Conservation (phyloP, 2,329 filamentous ascomycete species). For the Talaromyces marneffei region DNA sequence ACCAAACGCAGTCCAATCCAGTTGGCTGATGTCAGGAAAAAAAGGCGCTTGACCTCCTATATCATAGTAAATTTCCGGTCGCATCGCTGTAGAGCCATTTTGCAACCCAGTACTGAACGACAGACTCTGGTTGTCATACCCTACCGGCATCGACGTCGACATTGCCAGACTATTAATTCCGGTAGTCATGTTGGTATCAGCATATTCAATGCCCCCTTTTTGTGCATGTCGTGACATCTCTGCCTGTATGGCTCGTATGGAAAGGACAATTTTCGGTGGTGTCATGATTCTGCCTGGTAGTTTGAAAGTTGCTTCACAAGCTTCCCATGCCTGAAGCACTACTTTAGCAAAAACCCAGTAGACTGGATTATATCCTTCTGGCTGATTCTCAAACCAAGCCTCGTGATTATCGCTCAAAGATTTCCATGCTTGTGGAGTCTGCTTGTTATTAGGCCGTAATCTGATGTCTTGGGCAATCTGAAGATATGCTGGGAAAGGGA, state of each 20-base stretch:
- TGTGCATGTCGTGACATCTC: conserved; percentile 10
- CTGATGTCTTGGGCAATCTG: conserved; percentile 42
- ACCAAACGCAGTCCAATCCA: conserved; percentile 8
- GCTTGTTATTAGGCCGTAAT: conserved; percentile 28
- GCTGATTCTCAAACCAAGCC: conserved; percentile 23
- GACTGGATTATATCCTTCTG: conserved; percentile 17
- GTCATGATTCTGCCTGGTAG: conserved; percentile 9
- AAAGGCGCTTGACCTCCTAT: background rate
- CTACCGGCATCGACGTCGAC: background rate
- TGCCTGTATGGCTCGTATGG: conserved; percentile 22
- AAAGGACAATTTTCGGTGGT: conserved; percentile 27
- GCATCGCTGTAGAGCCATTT: background rate
- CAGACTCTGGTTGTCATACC: background rate
- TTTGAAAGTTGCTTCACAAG: conserved; percentile 18
- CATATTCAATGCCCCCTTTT: background rate
- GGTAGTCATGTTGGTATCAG: background rate
- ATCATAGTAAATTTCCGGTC: background rate
- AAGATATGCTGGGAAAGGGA: conserved; percentile 47
- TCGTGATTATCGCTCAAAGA: conserved; percentile 44
- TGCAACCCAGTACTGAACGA: background rate
- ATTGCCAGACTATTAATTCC: background rate
- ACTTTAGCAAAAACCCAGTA: conserved; percentile 31
- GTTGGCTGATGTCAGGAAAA: background rate
- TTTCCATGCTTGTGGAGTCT: conserved; percentile 35
- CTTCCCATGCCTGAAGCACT: conserved; percentile 40